These are phyloP conservation scores for Saxophila tyrrhenica DNA, from an alignment of 495 filamentous ascomycete species.

Conservation along the genomic window DNA sequence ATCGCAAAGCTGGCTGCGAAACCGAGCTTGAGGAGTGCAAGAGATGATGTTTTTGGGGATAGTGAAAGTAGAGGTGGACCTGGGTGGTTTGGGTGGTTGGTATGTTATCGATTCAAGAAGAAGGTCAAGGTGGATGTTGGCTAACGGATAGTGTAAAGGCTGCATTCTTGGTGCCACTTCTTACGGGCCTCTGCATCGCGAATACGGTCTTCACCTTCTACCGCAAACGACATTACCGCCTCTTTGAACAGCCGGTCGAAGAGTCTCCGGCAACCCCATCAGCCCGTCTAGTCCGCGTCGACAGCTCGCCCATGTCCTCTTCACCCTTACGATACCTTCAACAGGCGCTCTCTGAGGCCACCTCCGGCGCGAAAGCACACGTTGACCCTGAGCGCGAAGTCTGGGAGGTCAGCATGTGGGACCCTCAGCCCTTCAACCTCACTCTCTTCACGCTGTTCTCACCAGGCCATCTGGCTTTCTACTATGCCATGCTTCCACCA, in stretches of 20 bases:
- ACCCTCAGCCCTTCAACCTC: slow-evolving; percentile 73
- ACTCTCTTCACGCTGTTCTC: slow-evolving; percentile 84
- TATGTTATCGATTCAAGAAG: slow-evolving; percentile 37
- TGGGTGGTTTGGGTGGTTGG: slow-evolving; percentile 65
- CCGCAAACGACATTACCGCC: slow-evolving; percentile 72
- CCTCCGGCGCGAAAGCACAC: slow-evolving; percentile 66
- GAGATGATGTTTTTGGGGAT: slow-evolving; percentile 79
- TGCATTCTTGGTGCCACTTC: slow-evolving; percentile 53
- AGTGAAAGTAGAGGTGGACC: slow-evolving; percentile 34
- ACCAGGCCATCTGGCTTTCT: slow-evolving; percentile 79
- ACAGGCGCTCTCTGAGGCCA: slow-evolving; percentile 51
- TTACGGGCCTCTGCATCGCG: slow-evolving; percentile 49
- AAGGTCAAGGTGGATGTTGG: not conserved
- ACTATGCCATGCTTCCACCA: slow-evolving; percentile 76
- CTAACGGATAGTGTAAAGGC: slow-evolving; percentile 37
- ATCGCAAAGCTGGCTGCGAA: slow-evolving; percentile 66
- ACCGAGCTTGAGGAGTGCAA: slow-evolving; percentile 33
- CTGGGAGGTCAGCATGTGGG: slow-evolving; percentile 92
- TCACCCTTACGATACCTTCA: slow-evolving; percentile 72
- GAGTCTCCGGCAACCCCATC: slow-evolving; percentile 65
- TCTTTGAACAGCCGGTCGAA: slow-evolving; percentile 81
- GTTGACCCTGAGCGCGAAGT: slow-evolving; percentile 79
- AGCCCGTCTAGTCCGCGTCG: slow-evolving; percentile 77
- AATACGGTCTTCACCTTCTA: slow-evolving; percentile 80
- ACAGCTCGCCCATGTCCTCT: slow-evolving; percentile 67